Base-by-base conservation (phyloP, 345 rosid genomes). In the Barbarea vulgaris region DNA sequence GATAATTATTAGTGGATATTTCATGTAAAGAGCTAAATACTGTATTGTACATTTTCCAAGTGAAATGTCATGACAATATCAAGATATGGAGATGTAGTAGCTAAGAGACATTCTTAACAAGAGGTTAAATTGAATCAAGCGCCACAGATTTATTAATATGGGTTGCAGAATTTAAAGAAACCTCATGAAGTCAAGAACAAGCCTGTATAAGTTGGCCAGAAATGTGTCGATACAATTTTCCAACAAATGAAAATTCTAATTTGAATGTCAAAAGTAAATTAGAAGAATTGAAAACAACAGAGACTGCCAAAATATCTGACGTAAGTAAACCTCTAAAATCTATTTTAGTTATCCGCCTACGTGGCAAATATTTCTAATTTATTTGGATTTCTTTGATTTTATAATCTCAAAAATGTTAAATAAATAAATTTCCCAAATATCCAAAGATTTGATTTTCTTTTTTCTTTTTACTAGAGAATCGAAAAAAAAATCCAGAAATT, bases 301-400 rank as follows among this genome's bases (percentile, higher is more conserved):
- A 22, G 36, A 52, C 50, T 59, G 34, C 50, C 72, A 24, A 52
- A 22, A 22, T 52, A 51, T 51, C 59, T 51, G 48, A 51, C n/a
- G 42, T 3, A 67, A 34, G 59, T 67, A 37, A 37, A 37, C 46
- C 31, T 33, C 27, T 58, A 6, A 18, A 33, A 17, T 33, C 4
- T 33, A 58, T 9, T 33, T 58, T 10, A 3, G 3, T 9, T 33
- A 31, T 34, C 44, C 63, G 44, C 44, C 30, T 37, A 56, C n/a
- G 47, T 59, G n/a, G n/a, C n/a, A n/a, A 24, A 62, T 21, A 39
- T 62, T 62, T 15, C 52, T 15, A 3, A 41, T 24, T 5, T 62
- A 62, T 15, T 62, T 62, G 22, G 10, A 1, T 25, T 41, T 62
- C 3, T 41, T 37, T 14, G 36, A 62, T 15, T 24, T 24, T 14